phyloP scores from a whole-genome alignment of 2,329 filamentous ascomycete species.

The Alternaria arborescens region DNA sequence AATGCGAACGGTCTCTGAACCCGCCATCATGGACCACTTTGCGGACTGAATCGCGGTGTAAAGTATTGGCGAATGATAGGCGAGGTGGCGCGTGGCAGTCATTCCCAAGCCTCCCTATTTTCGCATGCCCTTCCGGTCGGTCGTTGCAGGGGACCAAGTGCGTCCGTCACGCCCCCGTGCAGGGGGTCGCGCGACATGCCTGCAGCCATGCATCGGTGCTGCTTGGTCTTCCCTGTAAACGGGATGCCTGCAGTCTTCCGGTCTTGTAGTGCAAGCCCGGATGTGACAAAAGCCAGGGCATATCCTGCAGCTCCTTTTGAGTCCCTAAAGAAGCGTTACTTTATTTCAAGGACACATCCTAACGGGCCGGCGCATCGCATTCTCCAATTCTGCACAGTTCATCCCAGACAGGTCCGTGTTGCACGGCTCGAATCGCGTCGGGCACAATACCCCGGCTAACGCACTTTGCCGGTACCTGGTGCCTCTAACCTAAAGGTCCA shows the following conservation, averaged over 20 bases:
- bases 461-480: conserved; percentile 38
- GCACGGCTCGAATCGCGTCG: conserved; percentile 32
- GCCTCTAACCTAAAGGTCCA: conserved; percentile 38
- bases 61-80: conserved; percentile 25
- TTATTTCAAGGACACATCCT: conserved; percentile 12
- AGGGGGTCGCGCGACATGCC: conserved; percentile 30
- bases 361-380: conserved; percentile 18
- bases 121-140: conserved; percentile 20
- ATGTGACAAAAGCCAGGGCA: conserved; percentile 1
- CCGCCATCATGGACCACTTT: conserved; percentile 23
- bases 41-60: conserved; percentile 20
- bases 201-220: conserved; percentile 25
- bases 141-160: conserved; percentile 27
- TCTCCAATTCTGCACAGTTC: conserved; percentile 18
- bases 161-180: conserved; percentile 21
- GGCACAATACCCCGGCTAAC: conserved; percentile 32
- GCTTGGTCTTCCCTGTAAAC: conserved; percentile 29
- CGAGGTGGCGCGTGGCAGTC: conserved; percentile 23
- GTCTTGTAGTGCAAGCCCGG: conserved; percentile 11
- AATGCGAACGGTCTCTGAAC: conserved; percentile 29
- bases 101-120: conserved; percentile 35
- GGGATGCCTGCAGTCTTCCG: conserved; percentile 23
- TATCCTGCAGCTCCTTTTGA: conserved; percentile 13
- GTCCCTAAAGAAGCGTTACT: conserved; percentile 15
- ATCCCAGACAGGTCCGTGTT: conserved; percentile 26